Evolutionary conservation across 192 early-diverging fungal genomes (phyloP).

Genomic region (Entomortierella beljakovae): DNA sequence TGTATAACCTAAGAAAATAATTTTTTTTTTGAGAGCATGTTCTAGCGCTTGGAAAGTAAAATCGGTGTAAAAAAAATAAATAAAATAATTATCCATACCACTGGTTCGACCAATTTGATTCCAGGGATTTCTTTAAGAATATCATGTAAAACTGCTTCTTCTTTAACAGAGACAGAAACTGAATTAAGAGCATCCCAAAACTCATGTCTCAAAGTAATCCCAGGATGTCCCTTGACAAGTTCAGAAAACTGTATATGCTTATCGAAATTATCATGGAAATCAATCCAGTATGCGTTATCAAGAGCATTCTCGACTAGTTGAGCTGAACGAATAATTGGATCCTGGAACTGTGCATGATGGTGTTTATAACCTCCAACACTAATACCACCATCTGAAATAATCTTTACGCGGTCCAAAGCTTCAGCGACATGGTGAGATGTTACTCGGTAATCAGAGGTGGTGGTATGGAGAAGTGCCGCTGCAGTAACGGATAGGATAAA

Average conservation of each 20-base stretch:
- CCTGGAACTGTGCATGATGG: slow-evolving; percentile 25
- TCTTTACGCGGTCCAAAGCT: slow-evolving; percentile 8
- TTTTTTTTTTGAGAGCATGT: neutral
- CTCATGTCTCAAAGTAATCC: slow-evolving; percentile 41
- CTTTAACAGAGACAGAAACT: slow-evolving; percentile 24
- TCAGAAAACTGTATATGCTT: slow-evolving; percentile 29
- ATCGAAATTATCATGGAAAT: slow-evolving; percentile 42
- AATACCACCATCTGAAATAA: slow-evolving; percentile 39
- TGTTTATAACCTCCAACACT: slow-evolving; percentile 35
- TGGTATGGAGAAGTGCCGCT: slow-evolving; percentile 7
- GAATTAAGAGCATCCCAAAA: slow-evolving; percentile 46
- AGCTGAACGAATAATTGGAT: slow-evolving; percentile 32
- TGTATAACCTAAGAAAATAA: slow-evolving; percentile 30
- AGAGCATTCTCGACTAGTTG: slow-evolving; percentile 25
- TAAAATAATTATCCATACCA: slow-evolving; percentile 11
- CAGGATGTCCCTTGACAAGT: slow-evolving; percentile 23
- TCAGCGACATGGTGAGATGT: slow-evolving; percentile 12
- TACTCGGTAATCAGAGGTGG: neutral
- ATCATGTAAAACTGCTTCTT: slow-evolving; percentile 26
- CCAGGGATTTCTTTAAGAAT: slow-evolving; percentile 23
- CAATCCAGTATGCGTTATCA: slow-evolving; percentile 47
- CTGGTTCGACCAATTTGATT: slow-evolving; percentile 44
- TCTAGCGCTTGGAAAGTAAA: neutral
- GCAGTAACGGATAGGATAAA: slow-evolving; percentile 29
- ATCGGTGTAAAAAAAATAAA: neutral